Percentiles rank a stretch among this genome's conserved stretches.
phyloP scores from a whole-genome alignment of 129 eudicot genomes.

The Cynara cardunculus region DNA sequence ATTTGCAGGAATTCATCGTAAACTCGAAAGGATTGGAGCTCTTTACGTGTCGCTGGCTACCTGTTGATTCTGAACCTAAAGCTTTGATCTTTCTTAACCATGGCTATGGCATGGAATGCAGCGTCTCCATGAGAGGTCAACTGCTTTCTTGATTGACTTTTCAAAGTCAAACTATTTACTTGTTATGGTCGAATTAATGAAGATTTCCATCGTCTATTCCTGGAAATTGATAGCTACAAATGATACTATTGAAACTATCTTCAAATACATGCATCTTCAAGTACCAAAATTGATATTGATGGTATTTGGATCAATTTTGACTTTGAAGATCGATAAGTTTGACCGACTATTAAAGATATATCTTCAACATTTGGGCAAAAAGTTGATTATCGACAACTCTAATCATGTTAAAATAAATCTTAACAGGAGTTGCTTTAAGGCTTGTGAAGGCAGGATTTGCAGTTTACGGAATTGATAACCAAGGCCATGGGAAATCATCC shows the following conservation, averaged over 20 bases:
- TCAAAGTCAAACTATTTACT: background rate
- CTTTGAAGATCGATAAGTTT: background rate
- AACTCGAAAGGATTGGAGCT: conserved; percentile 60
- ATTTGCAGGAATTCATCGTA: conserved; percentile 47
- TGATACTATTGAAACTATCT: background rate
- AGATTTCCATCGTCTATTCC: background rate
- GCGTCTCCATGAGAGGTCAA: conserved; percentile 83
- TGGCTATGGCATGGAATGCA: conserved; percentile 95
- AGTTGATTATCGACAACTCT: no score
- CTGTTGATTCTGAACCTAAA: conserved; percentile 52
- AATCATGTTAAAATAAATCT: background rate
- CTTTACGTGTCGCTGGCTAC: conserved; percentile 81
- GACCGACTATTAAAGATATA: no score
- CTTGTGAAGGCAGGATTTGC: conserved; percentile 77
- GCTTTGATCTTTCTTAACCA: conserved; percentile 89
- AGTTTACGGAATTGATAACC: conserved; percentile 73
- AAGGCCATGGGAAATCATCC: conserved; percentile 88
- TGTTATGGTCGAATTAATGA: background rate
- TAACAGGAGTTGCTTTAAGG: conserved; percentile 54
- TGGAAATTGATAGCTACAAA: background rate
- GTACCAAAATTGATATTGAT: background rate
- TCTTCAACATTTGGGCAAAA: no score
- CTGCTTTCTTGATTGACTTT: conserved; percentile 5
- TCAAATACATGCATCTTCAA: background rate
- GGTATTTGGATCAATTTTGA: background rate